Percentiles rank a stretch among this genome's conserved stretches.
Evolutionary conservation across 1,139 yeast genomes (phyloP).

Genomic region (Candida albicans): DNA sequence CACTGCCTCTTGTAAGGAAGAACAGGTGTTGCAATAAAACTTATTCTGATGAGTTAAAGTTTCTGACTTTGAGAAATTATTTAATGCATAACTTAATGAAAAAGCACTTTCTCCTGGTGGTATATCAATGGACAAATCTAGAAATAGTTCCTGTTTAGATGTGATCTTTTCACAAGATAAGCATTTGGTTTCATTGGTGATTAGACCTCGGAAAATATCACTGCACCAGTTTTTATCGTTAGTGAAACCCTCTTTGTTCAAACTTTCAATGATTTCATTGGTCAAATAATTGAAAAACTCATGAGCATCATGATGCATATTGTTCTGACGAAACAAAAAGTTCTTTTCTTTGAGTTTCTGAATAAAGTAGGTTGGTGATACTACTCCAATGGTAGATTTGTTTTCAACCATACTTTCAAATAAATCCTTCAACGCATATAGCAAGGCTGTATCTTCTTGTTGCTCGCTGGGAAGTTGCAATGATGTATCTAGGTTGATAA

Average conservation of each 20-base stretch:
- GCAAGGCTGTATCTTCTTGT: conserved; percentile 55
- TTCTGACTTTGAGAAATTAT: conserved; percentile 82
- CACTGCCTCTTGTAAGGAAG: conserved; percentile 91
- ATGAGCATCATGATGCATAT: conserved; percentile 98
- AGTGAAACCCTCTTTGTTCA: conserved; percentile 41
- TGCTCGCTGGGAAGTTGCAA: conserved; percentile 41
- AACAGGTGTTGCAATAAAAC: conserved; percentile 89
- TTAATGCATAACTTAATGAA: conserved; percentile 68
- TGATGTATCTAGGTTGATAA: conserved; percentile 74
- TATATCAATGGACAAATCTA: conserved; percentile 84
- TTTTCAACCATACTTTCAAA: conserved; percentile 83
- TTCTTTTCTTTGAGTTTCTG: conserved; percentile 78
- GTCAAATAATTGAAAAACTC: conserved; percentile 87
- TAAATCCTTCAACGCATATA: conserved; percentile 77
- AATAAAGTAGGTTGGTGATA: conserved; percentile 75
- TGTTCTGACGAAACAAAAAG: conserved; percentile 76
- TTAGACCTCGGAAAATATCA: conserved; percentile 76
- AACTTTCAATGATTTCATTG: conserved; percentile 75
- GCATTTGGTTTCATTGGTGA: conserved; percentile 88
- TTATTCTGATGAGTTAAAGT: conserved; percentile 84
- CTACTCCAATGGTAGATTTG: conserved; percentile 71
- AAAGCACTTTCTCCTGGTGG: conserved; percentile 67
- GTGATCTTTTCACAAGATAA: conserved; percentile 87
- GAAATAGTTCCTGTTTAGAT: conserved; percentile 78
- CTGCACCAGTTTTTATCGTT: conserved; percentile 55